phyloP scores from a whole-genome alignment of 441 rosid genomes.

The Populus hybrid region DNA sequence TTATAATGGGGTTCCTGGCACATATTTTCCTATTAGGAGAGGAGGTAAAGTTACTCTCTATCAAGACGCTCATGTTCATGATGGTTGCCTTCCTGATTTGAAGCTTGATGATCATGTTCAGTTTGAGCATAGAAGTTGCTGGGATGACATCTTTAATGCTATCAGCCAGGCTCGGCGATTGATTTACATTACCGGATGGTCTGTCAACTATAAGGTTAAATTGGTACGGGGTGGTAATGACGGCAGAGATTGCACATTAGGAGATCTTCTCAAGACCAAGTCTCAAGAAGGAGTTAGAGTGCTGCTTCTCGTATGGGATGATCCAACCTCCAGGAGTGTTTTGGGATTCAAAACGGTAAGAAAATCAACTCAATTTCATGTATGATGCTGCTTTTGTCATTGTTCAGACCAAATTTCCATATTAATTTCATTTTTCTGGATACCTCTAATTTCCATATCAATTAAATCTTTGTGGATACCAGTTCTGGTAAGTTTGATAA shows the following conservation, averaged over 20 bases:
- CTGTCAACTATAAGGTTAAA: conserved; percentile 75
- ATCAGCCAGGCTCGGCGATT: conserved; percentile 72
- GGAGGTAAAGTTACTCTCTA: conserved; percentile 81
- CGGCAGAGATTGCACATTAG: conserved; percentile 49
- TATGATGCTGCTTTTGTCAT: conserved; percentile 10
- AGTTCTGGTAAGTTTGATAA: not conserved
- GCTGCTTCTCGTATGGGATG: conserved; percentile 96
- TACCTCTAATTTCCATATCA: not conserved
- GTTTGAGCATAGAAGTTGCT: conserved; percentile 80
- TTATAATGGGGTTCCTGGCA: conserved; percentile 75
- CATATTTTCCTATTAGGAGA: conserved; percentile 88
- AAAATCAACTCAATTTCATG: conserved; percentile 10
- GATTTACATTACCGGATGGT: conserved; percentile 94
- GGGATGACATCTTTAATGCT: conserved; percentile 82
- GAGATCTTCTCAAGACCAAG: conserved; percentile 77
- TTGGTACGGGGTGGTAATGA: conserved; percentile 56
- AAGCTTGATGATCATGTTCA: conserved; percentile 55
- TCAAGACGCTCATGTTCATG: conserved; percentile 94
- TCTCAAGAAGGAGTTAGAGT: conserved; percentile 97
- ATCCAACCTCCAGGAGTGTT: conserved; percentile 86
- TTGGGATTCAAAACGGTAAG: conserved; percentile 80
- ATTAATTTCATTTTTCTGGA: not conserved
- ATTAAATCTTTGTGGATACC: not conserved
- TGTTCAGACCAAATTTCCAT: not conserved
- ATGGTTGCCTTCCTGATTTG: conserved; percentile 65